phyloP scores from a whole-genome alignment of 2,329 filamentous ascomycete genomes.

The Pestalotiopsis sp. region DNA sequence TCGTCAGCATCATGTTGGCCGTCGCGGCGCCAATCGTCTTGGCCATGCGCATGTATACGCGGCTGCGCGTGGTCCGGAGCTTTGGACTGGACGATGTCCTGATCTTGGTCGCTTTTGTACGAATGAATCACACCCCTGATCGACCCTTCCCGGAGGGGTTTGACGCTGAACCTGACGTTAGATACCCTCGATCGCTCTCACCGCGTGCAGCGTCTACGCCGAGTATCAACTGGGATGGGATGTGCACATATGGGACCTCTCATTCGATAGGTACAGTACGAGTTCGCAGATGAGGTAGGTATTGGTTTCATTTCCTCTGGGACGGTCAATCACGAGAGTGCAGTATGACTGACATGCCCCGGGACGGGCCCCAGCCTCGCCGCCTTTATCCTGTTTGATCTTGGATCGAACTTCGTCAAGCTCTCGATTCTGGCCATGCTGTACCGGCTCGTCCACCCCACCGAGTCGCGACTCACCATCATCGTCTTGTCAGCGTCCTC shows the following conservation, averaged over 20 bases:
- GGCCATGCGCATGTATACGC: slow-evolving; percentile 37
- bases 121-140: not conserved
- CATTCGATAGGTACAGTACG: not conserved
- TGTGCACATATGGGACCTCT: slow-evolving; percentile 27
- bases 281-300: not conserved
- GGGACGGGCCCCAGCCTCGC: slow-evolving; percentile 21
- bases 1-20: slow-evolving; percentile 29
- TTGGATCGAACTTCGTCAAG: slow-evolving; percentile 37
- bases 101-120: slow-evolving; percentile 13
- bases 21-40: slow-evolving; percentile 33
- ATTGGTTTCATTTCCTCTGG: not conserved
- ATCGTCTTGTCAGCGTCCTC: slow-evolving; percentile 26
- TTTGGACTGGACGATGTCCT: slow-evolving; percentile 31
- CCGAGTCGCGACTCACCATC: slow-evolving; percentile 25
- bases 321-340: not conserved
- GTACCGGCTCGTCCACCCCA: slow-evolving; percentile 32
- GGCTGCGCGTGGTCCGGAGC: slow-evolving; percentile 34
- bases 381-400: slow-evolving; percentile 33
- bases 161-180: not conserved
- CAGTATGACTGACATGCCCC: not conserved
- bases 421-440: slow-evolving; percentile 38
- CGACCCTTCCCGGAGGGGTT: not conserved
- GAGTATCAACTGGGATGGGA: slow-evolving; percentile 27
- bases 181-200: slow-evolving; percentile 28
- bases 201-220: slow-evolving; percentile 26